Evolutionary conservation across 805 yeast species (phyloP).

Genomic region (Saccharomycopsis sp.): DNA sequence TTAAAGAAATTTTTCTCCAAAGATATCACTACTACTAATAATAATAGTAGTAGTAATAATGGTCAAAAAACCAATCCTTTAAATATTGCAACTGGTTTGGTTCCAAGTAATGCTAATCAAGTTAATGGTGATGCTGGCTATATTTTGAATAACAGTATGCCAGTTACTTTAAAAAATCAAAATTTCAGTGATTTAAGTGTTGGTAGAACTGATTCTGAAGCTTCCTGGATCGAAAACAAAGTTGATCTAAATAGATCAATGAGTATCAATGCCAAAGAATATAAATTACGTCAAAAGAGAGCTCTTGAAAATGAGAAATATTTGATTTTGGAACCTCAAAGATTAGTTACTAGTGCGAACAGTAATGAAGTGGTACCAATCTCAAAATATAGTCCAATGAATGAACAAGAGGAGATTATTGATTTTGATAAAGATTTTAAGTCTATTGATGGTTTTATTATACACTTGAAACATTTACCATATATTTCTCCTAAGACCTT

Average conservation of each 20-base stretch:
- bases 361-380: constrained; percentile 34
- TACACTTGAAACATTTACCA: constrained; percentile 25
- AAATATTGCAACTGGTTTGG: constrained; percentile 2
- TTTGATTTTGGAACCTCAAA: constrained; percentile 53
- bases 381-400: constrained; percentile 4
- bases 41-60: constrained; percentile 2
- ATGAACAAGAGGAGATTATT: not conserved
- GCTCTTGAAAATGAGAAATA: constrained; percentile 50
- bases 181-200: constrained; percentile 20
- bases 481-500: constrained; percentile 43
- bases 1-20: constrained; percentile 15
- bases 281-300: constrained; percentile 57
- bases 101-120: not conserved
- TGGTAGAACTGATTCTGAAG: constrained; percentile 32
- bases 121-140: constrained; percentile 5
- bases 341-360: constrained; percentile 31
- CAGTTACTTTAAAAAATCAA: constrained; percentile 20
- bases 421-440: constrained; percentile 21
- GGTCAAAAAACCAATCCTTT: constrained; percentile 11
- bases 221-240: constrained; percentile 42
- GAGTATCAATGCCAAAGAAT: constrained; percentile 57
- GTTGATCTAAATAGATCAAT: constrained; percentile 64
- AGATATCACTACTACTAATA: not conserved
- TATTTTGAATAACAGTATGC: constrained; percentile 1
- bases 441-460: constrained; percentile 35